phyloP scores from a whole-genome alignment of 148 eudicot genomes.

The Suaeda aralocaspica region DNA sequence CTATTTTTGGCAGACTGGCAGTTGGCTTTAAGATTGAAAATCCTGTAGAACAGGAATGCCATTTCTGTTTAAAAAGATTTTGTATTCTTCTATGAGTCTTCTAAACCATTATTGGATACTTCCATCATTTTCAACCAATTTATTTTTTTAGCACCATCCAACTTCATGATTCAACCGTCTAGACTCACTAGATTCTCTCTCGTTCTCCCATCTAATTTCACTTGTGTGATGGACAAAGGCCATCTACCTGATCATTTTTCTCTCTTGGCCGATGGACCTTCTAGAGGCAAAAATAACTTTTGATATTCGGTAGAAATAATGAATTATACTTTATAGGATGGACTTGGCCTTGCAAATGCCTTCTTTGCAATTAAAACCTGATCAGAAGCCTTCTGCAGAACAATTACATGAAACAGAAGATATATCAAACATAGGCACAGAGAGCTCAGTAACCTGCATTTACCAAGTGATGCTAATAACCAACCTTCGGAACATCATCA shows the following conservation, averaged over 20 bases:
- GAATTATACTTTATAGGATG: background rate
- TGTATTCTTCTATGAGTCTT: background rate
- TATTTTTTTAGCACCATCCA: conserved; percentile 1
- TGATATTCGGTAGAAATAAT: background rate
- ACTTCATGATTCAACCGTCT: conserved; percentile 8
- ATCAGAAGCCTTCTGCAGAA: background rate
- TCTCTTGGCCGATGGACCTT: background rate
- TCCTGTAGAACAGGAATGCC: background rate
- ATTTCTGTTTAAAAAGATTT: background rate
- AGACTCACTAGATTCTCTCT: background rate
- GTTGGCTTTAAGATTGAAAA: conserved; percentile 1
- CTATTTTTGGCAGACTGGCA: background rate
- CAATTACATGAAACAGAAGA: conserved; percentile 12
- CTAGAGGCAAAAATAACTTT: background rate
- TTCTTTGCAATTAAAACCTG: conserved; percentile 1
- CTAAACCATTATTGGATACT: conserved; percentile 7
- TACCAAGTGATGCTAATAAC: conserved; percentile 19
- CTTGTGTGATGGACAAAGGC: background rate
- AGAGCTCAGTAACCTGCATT: conserved; percentile 30
- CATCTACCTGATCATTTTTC: background rate
- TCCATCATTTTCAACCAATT: conserved; percentile 11
- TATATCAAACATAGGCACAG: conserved; percentile 4
- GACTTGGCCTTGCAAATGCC: conserved; percentile 11
- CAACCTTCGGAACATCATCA: conserved; percentile 14
- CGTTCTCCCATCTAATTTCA: background rate